These are phyloP conservation scores for Prunus mongolica DNA, from an alignment of 306 rosid species.

Conservation along the genomic window DNA sequence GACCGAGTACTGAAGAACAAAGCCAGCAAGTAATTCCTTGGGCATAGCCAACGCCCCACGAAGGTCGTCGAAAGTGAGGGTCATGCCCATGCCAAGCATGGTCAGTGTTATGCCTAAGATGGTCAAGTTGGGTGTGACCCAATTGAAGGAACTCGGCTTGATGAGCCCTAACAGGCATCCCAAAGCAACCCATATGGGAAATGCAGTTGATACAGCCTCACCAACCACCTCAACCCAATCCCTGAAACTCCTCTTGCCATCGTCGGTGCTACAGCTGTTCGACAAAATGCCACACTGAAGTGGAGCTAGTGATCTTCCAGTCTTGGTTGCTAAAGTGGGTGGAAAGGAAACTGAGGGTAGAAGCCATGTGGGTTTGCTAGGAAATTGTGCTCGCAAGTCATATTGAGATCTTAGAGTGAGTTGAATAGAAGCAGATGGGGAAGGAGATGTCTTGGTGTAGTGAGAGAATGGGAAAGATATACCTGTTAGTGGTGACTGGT, in stretches of 20 bases:
- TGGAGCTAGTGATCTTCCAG: not conserved
- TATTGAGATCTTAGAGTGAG: constrained; percentile 1
- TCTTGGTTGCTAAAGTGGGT: not conserved
- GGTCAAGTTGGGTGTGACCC: constrained; percentile 66
- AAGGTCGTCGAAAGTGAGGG: constrained; percentile 78
- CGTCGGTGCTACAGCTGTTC: constrained; percentile 18
- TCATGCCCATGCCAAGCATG: constrained; percentile 98
- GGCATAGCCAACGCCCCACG: constrained; percentile 76
- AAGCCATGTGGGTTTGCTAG: not conserved
- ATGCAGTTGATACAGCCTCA: constrained; percentile 54
- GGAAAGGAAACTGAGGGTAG: not conserved
- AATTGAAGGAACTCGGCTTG: constrained; percentile 50
- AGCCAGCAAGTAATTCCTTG: constrained; percentile 63
- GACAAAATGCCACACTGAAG: constrained; percentile 62
- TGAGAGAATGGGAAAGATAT: not conserved
- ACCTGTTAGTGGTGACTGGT: not conserved
- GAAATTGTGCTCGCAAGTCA: constrained; percentile 7
- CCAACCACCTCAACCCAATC: constrained; percentile 56
- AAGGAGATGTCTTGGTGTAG: constrained; percentile 1
- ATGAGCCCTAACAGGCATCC: constrained; percentile 64
- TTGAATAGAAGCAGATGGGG: constrained; percentile 13
- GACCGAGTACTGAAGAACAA: constrained; percentile 79
- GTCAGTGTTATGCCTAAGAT: constrained; percentile 52
- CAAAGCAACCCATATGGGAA: constrained; percentile 80
- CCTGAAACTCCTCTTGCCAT: constrained; percentile 34